A percentile compares a stretch with the other conserved stretches of the same genome.
Evolutionary conservation across 495 filamentous ascomycete species (phyloP).

Genomic region (Pseudevernia furfuracea): DNA sequence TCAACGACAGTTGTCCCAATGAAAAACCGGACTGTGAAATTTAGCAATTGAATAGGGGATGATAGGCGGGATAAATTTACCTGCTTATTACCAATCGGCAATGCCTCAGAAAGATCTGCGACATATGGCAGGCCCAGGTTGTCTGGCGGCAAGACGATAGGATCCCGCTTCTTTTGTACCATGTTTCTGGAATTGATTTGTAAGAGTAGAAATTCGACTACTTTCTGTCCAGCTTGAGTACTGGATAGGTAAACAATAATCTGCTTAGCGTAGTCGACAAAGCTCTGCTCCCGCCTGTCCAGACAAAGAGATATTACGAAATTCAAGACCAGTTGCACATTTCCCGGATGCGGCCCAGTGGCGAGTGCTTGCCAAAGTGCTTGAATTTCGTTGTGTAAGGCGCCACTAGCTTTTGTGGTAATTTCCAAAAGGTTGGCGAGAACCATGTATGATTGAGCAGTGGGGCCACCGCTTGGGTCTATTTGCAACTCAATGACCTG

Average conservation of each 20-base stretch:
- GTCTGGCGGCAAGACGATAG: conserved; percentile 65
- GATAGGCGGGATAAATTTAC: conserved; percentile 30
- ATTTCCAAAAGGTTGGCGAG: conserved; percentile 94
- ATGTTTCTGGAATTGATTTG: conserved; percentile 86
- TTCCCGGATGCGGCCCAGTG: conserved; percentile 88
- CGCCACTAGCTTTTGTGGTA: conserved; percentile 81
- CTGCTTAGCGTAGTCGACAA: conserved; percentile 95
- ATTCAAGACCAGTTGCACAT: conserved; percentile 87
- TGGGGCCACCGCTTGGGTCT: conserved; percentile 89
- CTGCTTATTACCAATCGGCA: conserved; percentile 86
- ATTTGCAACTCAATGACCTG: conserved; percentile 87
- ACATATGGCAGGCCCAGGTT: conserved; percentile 72
- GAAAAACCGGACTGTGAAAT: conserved; percentile 62
- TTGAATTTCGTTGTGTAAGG: conserved; percentile 91
- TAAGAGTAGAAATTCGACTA: conserved; percentile 86
- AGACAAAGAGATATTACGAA: conserved; percentile 92
- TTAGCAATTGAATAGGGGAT: conserved; percentile 22
- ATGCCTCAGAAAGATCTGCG: conserved; percentile 68
- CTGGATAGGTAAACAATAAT: conserved; percentile 92
- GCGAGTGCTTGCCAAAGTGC: conserved; percentile 95
- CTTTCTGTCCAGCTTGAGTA: conserved; percentile 82
- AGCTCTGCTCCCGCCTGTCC: conserved; percentile 91
- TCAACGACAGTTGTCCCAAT: conserved; percentile 84
- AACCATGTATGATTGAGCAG: conserved; percentile 85
- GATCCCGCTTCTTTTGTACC: conserved; percentile 76